Conservation (phyloP, 2,329 filamentous ascomycete species). For the Fusarium pseudonygamai region DNA sequence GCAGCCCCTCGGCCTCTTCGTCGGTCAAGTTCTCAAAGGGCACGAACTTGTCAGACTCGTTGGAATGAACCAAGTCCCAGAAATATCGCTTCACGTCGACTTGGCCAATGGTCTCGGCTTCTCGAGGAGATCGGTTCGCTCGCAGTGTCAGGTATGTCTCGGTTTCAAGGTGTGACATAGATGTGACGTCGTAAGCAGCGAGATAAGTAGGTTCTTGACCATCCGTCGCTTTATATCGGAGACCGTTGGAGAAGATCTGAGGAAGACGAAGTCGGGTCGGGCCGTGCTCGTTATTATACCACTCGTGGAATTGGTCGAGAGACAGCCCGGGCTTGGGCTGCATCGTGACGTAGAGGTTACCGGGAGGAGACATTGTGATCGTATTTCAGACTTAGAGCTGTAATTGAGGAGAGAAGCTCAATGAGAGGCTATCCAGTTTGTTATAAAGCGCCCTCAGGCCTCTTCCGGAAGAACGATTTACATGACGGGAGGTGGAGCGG, state of each 20-base stretch:
- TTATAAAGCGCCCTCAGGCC: constrained; percentile 17
- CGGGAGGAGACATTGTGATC: constrained; percentile 57
- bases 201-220: constrained; percentile 72
- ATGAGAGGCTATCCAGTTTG: neutral
- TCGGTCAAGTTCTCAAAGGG: constrained; percentile 69
- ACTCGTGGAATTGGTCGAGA: constrained; percentile 81
- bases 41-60: constrained; percentile 64
- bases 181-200: constrained; percentile 82
- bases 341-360: constrained; percentile 88
- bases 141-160: constrained; percentile 75
- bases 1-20: constrained; percentile 65
- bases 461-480: constrained; percentile 42
- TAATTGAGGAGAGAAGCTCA: neutral
- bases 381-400: neutral
- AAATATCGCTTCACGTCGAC: constrained; percentile 75
- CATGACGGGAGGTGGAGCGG: constrained; percentile 38
- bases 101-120: constrained; percentile 63
- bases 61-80: constrained; percentile 71
- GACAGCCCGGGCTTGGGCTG: constrained; percentile 75
- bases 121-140: constrained; percentile 63
- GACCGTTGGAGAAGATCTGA: constrained; percentile 77
- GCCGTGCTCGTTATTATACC: constrained; percentile 95
- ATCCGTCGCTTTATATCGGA: constrained; percentile 79
- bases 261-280: constrained; percentile 80
- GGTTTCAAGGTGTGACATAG: constrained; percentile 75